phyloP scores from a whole-genome alignment of 495 filamentous ascomycete species.

The Evansstolkia leycettana region DNA sequence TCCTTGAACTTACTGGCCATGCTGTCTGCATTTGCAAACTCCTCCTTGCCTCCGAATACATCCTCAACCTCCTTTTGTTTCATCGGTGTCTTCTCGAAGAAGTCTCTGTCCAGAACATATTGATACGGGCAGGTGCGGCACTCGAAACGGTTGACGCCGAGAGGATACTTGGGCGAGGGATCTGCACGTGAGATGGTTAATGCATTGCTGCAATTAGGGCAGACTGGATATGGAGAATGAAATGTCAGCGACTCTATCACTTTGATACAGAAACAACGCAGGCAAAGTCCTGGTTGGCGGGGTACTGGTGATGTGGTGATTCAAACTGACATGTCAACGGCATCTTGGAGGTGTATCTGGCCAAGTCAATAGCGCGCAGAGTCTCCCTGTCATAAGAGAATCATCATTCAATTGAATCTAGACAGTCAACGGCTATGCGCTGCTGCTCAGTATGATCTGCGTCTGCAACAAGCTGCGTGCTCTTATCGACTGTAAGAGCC shows the following conservation, averaged over 20 bases:
- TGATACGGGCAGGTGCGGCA: constrained; percentile 92
- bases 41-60: constrained; percentile 75
- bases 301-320: no score
- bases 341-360: constrained; percentile 15
- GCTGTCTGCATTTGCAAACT: constrained; percentile 85
- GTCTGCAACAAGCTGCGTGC: no score
- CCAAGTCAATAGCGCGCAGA: not conserved
- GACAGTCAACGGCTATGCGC: no score
- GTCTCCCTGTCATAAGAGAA: not conserved
- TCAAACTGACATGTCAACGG: constrained; percentile 31
- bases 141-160: constrained; percentile 64
- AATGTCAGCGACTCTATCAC: constrained; percentile 1
- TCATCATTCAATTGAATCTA: no score
- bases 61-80: constrained; percentile 80
- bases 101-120: constrained; percentile 56
- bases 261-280: no score
- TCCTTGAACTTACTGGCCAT: constrained; percentile 38
- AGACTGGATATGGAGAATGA: constrained; percentile 48
- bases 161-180: constrained; percentile 27
- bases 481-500: no score
- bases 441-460: no score
- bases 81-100: constrained; percentile 60
- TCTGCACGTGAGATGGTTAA: constrained; percentile 57
- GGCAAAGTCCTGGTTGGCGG: no score
- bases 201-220: constrained; percentile 82